A percentile compares a stretch with the other conserved stretches of the same genome.
phyloP scores from a whole-genome alignment of 176 grass and related monocot genomes.

The Cenchrus americanus region DNA sequence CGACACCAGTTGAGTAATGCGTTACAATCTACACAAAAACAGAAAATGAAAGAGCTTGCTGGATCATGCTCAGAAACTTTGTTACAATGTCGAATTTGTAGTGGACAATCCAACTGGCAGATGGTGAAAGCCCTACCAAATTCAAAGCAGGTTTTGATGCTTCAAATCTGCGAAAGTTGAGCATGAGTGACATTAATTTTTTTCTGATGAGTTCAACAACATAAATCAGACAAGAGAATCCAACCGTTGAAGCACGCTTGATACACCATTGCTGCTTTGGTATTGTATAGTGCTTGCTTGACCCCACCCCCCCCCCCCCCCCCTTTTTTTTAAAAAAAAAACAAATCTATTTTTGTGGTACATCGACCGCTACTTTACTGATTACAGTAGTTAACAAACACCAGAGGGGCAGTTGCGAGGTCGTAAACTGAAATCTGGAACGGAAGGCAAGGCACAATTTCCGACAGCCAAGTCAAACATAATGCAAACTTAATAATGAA shows the following conservation, averaged over 20 bases:
- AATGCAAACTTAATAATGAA: too few species aligned
- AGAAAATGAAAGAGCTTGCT: background rate
- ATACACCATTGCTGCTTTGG: conserved; percentile 36
- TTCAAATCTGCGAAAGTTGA: conserved; percentile 73
- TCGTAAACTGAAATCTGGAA: conserved; percentile 55
- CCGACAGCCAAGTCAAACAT: too few species aligned
- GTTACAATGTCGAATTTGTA: background rate
- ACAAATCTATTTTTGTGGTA: too few species aligned
- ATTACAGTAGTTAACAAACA: too few species aligned
- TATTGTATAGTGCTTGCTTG: too few species aligned
- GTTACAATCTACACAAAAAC: conserved; percentile 73
- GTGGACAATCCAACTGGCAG: background rate
- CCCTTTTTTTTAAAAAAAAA: too few species aligned
- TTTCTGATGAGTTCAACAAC: background rate
- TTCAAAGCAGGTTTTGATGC: conserved; percentile 90
- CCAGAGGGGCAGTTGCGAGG: too few species aligned
- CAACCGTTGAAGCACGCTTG: conserved; percentile 97
- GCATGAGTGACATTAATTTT: background rate
- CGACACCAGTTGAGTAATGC: conserved; percentile 94
- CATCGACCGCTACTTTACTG: too few species aligned
- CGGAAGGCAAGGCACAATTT: background rate
- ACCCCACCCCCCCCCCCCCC: too few species aligned
- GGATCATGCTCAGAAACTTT: background rate
- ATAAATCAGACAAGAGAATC: conserved; percentile 16
- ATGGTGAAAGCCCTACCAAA: conserved; percentile 74